Conservation (phyloP, 2,329 filamentous ascomycete species). For the Curvularia spicifera region DNA sequence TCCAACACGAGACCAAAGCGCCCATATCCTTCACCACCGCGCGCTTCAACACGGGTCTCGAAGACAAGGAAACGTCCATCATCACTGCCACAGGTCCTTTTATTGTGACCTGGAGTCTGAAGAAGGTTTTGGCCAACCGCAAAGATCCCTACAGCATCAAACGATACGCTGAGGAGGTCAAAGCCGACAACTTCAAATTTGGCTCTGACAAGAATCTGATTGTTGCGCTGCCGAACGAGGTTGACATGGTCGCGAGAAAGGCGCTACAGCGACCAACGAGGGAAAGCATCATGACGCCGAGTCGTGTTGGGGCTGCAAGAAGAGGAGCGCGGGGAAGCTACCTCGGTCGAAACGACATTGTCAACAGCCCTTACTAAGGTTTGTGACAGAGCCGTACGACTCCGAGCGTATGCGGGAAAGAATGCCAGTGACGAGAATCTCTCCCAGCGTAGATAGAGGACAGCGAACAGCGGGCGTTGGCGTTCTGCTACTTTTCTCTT, state of each 20-base stretch:
- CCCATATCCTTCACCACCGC: slow-evolving; percentile 88
- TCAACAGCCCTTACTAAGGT: slow-evolving; percentile 70
- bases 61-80: slow-evolving; percentile 85
- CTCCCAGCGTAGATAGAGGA: neutral
- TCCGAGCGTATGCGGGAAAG: neutral
- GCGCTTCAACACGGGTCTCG: slow-evolving; percentile 89
- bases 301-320: slow-evolving; percentile 54
- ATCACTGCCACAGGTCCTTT: slow-evolving; percentile 96
- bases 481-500: slow-evolving; percentile 2
- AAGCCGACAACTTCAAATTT: slow-evolving; percentile 98
- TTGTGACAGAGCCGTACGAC: neutral
- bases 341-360: slow-evolving; percentile 80
- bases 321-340: slow-evolving; percentile 65
- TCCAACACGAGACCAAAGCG: slow-evolving; percentile 92
- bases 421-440: neutral
- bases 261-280: slow-evolving; percentile 86
- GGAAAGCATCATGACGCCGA: slow-evolving; percentile 80
- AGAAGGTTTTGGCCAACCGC: slow-evolving; percentile 80
- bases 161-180: slow-evolving; percentile 92
- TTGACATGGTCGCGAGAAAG: slow-evolving; percentile 93
- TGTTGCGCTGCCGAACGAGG: slow-evolving; percentile 93
- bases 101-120: slow-evolving; percentile 94
- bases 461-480: neutral
- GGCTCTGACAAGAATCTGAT: slow-evolving; percentile 98
- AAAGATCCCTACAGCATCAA: slow-evolving; percentile 97